These are phyloP conservation scores for Apiospora malaysiana DNA, from an alignment of 2,329 filamentous ascomycete genomes.

Conservation along the genomic window DNA sequence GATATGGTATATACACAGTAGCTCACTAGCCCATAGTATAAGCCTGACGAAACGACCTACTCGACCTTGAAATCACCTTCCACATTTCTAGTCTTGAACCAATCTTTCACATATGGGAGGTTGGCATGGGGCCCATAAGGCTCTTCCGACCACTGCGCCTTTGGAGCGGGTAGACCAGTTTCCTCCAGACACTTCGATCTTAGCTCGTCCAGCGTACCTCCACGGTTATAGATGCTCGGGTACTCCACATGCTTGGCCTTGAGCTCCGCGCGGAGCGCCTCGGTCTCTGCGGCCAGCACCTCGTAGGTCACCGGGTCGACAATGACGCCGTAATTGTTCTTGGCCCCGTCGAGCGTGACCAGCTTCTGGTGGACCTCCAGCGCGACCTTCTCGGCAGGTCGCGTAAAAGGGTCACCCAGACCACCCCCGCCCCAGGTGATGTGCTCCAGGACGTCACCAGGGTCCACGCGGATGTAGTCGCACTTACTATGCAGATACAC, in stretches of 20 bases:
- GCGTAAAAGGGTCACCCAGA: conserved; percentile 51
- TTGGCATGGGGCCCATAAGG: conserved; percentile 52
- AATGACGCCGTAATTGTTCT: conserved; percentile 51
- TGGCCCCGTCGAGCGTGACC: conserved; percentile 49
- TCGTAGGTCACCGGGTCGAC: conserved; percentile 42
- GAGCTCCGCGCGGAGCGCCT: conserved; percentile 41
- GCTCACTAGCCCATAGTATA: not conserved
- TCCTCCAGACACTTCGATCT: conserved; percentile 44
- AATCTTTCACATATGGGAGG: conserved; percentile 49
- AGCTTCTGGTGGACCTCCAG: conserved; percentile 51
- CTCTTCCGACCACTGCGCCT: conserved; percentile 49
- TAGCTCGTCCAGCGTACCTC: conserved; percentile 48
- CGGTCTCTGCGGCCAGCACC: conserved; percentile 45
- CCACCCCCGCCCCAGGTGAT: conserved; percentile 57
- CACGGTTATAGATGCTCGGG: conserved; percentile 46
- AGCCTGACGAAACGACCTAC: not conserved
- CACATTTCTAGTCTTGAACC: conserved; percentile 46
- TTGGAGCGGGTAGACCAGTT: conserved; percentile 48
- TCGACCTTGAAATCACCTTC: conserved; percentile 34
- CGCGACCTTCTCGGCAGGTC: conserved; percentile 50
- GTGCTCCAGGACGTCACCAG: conserved; percentile 55
- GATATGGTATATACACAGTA: too few species aligned
- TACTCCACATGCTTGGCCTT: conserved; percentile 31
- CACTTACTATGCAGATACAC: conserved; percentile 51
- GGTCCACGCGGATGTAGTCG: conserved; percentile 51